These are phyloP conservation scores for Exophiala phaeomuriformis DNA, from an alignment of 2,329 filamentous ascomycete genomes.

Conservation along the genomic window DNA sequence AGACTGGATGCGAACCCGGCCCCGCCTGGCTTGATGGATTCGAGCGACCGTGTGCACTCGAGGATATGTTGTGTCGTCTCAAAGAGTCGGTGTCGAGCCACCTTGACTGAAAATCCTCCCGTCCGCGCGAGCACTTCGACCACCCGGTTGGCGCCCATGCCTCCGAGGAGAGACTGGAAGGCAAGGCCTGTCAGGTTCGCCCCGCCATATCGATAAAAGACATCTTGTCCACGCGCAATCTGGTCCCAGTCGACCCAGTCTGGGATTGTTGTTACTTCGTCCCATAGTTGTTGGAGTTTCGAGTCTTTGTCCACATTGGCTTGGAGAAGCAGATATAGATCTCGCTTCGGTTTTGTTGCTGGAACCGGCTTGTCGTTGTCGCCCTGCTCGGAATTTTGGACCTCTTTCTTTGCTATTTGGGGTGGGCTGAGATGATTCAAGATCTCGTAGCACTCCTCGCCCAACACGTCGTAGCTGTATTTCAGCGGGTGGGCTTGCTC, in stretches of 20 bases:
- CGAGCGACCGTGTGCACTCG: conserved; percentile 59
- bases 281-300: conserved; percentile 55
- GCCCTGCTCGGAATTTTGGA: conserved; percentile 13
- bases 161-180: conserved; percentile 58
- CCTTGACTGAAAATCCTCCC: conserved; percentile 63
- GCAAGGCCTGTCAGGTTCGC: conserved; percentile 57
- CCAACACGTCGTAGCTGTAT: conserved; percentile 61
- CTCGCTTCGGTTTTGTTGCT: conserved; percentile 38
- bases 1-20: conserved; percentile 58
- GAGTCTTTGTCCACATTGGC: conserved; percentile 53
- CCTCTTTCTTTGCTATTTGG: conserved; percentile 14
- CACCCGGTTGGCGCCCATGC: conserved; percentile 58
- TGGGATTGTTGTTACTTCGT: conserved; percentile 58
- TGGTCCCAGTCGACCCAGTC: conserved; percentile 73
- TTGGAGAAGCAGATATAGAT: conserved; percentile 57
- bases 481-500: conserved; percentile 56
- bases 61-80: conserved; percentile 72
- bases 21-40: conserved; percentile 61
- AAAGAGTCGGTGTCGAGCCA: conserved; percentile 58
- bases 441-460: conserved; percentile 56
- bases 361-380: neutral
- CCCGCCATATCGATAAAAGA: conserved; percentile 69
- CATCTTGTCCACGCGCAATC: conserved; percentile 64
- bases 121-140: conserved; percentile 68
- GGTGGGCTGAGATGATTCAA: conserved; percentile 55